A percentile compares a stretch with the other conserved stretches of the same genome.
These are phyloP conservation scores for Boeremia lycopersici DNA, from an alignment of 2,329 filamentous ascomycete species.

Conservation along the genomic window DNA sequence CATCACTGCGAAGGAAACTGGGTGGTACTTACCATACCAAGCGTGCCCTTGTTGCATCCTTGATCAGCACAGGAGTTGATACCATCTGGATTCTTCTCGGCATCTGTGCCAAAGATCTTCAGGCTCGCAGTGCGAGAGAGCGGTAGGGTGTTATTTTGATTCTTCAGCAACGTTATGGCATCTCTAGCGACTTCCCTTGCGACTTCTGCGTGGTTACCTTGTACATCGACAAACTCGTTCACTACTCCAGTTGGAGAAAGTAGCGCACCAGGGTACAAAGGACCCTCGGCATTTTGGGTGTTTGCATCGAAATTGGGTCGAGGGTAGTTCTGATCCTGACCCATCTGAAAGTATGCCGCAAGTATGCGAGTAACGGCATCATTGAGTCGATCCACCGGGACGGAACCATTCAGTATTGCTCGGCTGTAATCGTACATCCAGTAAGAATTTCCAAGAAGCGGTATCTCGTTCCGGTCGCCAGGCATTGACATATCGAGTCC, in stretches of 20 bases:
- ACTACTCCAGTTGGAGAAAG: slow-evolving; percentile 67
- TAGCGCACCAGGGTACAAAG: slow-evolving; percentile 49
- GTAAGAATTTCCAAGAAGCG: slow-evolving; percentile 54
- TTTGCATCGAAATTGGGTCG: slow-evolving; percentile 51
- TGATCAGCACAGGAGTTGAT: slow-evolving; percentile 71
- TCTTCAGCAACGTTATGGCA: slow-evolving; percentile 67
- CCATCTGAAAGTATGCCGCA: slow-evolving; percentile 77
- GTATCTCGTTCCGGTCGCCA: slow-evolving; percentile 65
- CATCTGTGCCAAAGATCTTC: slow-evolving; percentile 55
- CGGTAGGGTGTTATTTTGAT: slow-evolving; percentile 62
- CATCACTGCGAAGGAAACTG: neutral
- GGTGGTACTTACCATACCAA: slow-evolving; percentile 64
- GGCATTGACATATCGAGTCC: slow-evolving; percentile 85
- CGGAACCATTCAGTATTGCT: slow-evolving; percentile 78
- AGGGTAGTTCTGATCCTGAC: slow-evolving; percentile 50
- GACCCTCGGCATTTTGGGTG: slow-evolving; percentile 42
- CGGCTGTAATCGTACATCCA: slow-evolving; percentile 79
- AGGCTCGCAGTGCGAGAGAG: slow-evolving; percentile 44
- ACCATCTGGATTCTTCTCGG: slow-evolving; percentile 61
- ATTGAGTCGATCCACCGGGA: slow-evolving; percentile 81
- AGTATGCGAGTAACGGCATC: slow-evolving; percentile 88
- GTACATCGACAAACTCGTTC: slow-evolving; percentile 71
- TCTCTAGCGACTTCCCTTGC: slow-evolving; percentile 60
- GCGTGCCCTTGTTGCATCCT: slow-evolving; percentile 70
- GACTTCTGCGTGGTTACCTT: slow-evolving; percentile 58